Base-by-base conservation (phyloP, 208 protist genomes). In the Leishmania turanica region DNA sequence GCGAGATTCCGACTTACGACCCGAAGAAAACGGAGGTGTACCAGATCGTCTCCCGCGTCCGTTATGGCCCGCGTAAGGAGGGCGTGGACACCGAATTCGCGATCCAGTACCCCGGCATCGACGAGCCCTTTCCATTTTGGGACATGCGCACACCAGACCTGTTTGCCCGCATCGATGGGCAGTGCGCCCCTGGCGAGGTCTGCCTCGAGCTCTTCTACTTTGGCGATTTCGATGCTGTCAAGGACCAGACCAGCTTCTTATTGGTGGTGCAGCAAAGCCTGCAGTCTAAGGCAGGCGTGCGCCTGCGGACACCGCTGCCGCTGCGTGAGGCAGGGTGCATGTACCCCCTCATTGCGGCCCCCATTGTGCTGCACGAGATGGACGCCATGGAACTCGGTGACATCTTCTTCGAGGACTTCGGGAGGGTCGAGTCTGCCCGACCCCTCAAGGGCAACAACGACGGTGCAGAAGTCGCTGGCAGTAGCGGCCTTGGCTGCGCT, bases 181-280 rank as follows among this genome's bases (percentile, higher is more conserved):
- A 84, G 40, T 90, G 87, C 79, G 77, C 80, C 7, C 80, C 85
- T 1, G 89, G 90, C n/a, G 90, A 96, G 54, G 85, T 95, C 31
- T 90, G 90, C 77, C 70, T 96, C 19, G 91, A 96, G 81, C 86
- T 95, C 56, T 95, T 95, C 80, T 96, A 89, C 85, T 93, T 96
- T 88, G 93, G 90, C 47, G 89, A 94, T 82, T 92, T 94, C 81
- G 75, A 62, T 4, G 83, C 87, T 6, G 81, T 93, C 64, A 90
- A 89, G 72, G 86, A 94, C 72, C 75, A 84, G n/a, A 9, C 66
- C 0, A 85, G 83, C 40, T 95, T 96, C 66, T 47, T 89, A 1
- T 62, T 72, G 8, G 62, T 94, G 19, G 86, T 89, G 71, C 84
- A 66, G 31, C 85, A 93, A 70, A 78, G 71, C 11, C 71, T 96